These are phyloP conservation scores for Prunus yedoensis DNA, from an alignment of 331 rosid genomes.

Conservation along the genomic window DNA sequence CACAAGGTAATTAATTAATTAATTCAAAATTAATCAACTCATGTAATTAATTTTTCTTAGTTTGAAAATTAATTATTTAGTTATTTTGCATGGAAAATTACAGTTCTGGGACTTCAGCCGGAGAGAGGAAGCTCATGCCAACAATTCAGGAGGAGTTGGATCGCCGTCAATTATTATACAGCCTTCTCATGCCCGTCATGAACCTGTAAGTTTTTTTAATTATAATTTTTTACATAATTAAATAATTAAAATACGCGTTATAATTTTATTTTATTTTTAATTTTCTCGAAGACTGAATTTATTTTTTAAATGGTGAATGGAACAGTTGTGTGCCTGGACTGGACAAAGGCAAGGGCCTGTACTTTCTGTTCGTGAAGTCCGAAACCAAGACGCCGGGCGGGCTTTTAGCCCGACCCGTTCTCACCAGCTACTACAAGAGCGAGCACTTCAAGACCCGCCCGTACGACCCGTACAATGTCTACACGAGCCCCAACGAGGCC, in stretches of 20 bases:
- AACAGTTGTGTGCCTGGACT: constrained; percentile 55
- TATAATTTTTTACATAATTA: background rate
- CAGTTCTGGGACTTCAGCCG: constrained; percentile 67
- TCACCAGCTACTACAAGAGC: constrained; percentile 58
- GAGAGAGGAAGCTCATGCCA: constrained; percentile 61
- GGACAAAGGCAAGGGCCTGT: constrained; percentile 57
- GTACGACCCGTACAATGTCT: constrained; percentile 55
- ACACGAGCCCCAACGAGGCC: constrained; percentile 61
- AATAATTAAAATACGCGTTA: background rate
- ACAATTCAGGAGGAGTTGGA: constrained; percentile 59
- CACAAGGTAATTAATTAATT: constrained; percentile 34
- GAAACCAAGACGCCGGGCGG: constrained; percentile 61
- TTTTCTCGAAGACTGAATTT: background rate
- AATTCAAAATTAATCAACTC: background rate
- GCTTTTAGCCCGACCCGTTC: constrained; percentile 56
- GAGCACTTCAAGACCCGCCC: constrained; percentile 68
- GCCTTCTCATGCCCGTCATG: constrained; percentile 66
- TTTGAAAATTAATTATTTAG: background rate
- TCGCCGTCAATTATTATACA: constrained; percentile 60
- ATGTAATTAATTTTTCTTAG: background rate
- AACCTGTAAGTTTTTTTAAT: constrained; percentile 40
- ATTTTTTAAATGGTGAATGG: background rate
- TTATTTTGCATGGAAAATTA: background rate
- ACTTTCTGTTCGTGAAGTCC: constrained; percentile 55
- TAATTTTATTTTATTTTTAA: background rate